Evolutionary conservation across 768 basidiomycete genomes (phyloP).

Genomic region (Pleurotus salmoneostramineus): DNA sequence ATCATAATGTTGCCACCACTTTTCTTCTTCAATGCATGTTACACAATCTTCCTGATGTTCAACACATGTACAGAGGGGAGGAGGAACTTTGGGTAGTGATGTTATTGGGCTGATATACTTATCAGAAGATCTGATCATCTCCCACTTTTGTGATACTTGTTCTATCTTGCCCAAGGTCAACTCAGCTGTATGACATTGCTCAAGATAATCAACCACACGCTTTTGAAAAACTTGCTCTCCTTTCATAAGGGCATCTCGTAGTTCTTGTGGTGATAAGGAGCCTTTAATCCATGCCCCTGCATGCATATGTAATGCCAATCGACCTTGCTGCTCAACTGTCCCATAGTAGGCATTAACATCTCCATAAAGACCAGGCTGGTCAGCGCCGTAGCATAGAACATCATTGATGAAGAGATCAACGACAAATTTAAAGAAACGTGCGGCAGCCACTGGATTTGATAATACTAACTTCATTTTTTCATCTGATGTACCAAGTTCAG

Average conservation of each 20-base stretch:
- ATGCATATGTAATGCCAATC: constrained; percentile 26
- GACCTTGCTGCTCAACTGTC: constrained; percentile 27
- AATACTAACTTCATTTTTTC: constrained; percentile 12
- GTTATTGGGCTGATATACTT: too few species aligned
- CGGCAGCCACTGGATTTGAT: constrained; percentile 26
- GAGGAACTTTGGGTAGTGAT: too few species aligned
- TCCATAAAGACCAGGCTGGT: constrained; percentile 19
- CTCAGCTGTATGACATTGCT: too few species aligned
- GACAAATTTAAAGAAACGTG: constrained; percentile 28
- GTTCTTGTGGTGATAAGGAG: constrained; percentile 24
- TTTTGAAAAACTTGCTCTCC: too few species aligned
- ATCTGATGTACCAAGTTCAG: constrained; percentile 8
- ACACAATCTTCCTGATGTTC: background rate
- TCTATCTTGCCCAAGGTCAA: too few species aligned
- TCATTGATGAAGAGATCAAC: constrained; percentile 20
- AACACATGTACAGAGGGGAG: background rate
- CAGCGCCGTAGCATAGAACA: constrained; percentile 14
- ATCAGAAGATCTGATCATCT: too few species aligned
- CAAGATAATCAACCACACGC: too few species aligned
- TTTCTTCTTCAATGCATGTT: background rate
- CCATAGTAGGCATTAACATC: constrained; percentile 20
- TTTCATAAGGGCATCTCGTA: constrained; percentile 21
- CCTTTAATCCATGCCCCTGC: constrained; percentile 25
- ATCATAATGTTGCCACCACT: background rate
- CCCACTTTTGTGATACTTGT: background rate